Percentiles rank a stretch among this genome's conserved stretches.
These are phyloP conservation scores for Lepidium didymum DNA, from an alignment of 345 rosid genomes.

Conservation along the genomic window DNA sequence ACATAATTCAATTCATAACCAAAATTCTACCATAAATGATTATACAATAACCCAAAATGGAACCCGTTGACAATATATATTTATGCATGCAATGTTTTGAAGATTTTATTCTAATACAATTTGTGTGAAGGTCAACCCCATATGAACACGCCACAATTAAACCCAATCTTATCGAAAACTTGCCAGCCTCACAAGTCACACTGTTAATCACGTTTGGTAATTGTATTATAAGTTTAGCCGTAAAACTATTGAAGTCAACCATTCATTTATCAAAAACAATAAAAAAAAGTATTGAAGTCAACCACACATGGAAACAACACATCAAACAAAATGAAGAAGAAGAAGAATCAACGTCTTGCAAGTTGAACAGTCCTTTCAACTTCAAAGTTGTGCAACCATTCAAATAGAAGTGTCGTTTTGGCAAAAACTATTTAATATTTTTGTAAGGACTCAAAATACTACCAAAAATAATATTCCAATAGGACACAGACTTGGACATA, in stretches of 20 bases:
- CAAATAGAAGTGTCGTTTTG: neutral
- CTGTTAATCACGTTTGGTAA: conserved; percentile 1
- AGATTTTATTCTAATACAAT: neutral
- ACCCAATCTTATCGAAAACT: neutral
- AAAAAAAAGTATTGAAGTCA: neutral
- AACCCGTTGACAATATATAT: too few species aligned
- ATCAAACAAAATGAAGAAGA: neutral
- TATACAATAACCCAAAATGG: too few species aligned
- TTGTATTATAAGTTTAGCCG: neutral
- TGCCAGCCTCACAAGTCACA: conserved; percentile 8
- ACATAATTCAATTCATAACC: too few species aligned
- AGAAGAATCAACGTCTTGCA: neutral
- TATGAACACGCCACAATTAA: neutral
- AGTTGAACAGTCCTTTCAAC: neutral
- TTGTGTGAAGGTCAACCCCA: conserved; percentile 10
- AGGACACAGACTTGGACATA: neutral
- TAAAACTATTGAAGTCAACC: conserved; percentile 7
- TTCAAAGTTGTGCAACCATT: neutral
- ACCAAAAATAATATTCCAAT: neutral
- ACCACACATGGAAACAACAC: conserved; percentile 1
- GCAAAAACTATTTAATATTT: neutral
- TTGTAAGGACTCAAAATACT: neutral
- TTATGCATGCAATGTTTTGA: neutral
- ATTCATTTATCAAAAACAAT: neutral
- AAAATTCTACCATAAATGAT: too few species aligned